These are phyloP conservation scores for Cladosporium velox DNA, from an alignment of 2,329 filamentous ascomycete genomes.

Conservation along the genomic window DNA sequence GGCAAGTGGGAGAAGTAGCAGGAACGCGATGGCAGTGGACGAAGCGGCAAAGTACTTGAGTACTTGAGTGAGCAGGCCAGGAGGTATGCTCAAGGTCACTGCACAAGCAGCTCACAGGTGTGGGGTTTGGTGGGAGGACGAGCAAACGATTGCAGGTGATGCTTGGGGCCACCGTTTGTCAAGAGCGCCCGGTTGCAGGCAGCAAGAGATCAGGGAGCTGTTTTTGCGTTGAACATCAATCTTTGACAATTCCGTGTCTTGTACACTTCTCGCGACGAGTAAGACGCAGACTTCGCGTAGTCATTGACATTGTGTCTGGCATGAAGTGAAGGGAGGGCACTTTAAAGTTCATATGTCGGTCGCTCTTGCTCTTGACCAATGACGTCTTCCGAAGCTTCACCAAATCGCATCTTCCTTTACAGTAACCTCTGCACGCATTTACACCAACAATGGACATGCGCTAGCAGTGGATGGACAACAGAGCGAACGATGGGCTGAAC, in stretches of 20 bases:
- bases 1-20: neutral
- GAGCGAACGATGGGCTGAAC: neutral
- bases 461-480: slow-evolving; percentile 27
- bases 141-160: neutral
- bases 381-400: neutral
- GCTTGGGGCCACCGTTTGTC: neutral
- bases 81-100: neutral
- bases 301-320: neutral
- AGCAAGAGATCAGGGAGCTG: neutral
- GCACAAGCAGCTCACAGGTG: neutral
- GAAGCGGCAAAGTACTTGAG: neutral
- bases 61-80: neutral
- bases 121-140: neutral
- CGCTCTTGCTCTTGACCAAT: neutral
- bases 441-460: neutral
- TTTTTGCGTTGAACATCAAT: neutral
- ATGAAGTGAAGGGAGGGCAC: neutral
- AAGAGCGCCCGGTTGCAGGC: neutral
- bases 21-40: neutral
- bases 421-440: neutral
- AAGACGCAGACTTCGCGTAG: neutral
- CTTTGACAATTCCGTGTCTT: neutral
- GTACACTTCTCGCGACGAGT: neutral
- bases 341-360: neutral
- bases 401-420: neutral